A percentile compares a stretch with the other conserved stretches of the same genome.
phyloP scores from a whole-genome alignment of 305 asterid species.

The Fraxinus albicans region DNA sequence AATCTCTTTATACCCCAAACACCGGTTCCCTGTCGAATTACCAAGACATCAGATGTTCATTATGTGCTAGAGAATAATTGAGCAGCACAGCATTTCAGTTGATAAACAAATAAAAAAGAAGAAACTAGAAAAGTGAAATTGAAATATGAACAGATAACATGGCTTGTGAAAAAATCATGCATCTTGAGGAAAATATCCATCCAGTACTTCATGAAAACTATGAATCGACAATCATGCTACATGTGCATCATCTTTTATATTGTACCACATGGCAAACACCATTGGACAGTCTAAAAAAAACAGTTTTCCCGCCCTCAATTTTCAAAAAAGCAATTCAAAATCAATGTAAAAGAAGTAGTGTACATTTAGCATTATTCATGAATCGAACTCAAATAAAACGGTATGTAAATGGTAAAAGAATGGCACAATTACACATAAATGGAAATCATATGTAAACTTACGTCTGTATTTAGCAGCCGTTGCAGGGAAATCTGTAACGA shows the following conservation, averaged over 20 bases:
- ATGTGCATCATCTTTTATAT: no score
- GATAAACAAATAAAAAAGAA: no score
- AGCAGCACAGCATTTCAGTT: no score
- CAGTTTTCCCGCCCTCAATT: no score
- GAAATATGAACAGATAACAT: no score
- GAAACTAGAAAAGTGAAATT: no score
- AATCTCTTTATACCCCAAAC: slow-evolving; percentile 39
- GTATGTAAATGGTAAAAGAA: not conserved
- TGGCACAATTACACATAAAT: not conserved
- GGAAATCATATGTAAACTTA: slow-evolving; percentile 38
- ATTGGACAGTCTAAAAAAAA: no score
- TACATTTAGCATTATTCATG: no score
- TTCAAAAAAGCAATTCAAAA: no score
- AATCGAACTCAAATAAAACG: not conserved
- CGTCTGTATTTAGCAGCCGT: slow-evolving; percentile 73
- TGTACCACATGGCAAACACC: no score
- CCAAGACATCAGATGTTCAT: not conserved
- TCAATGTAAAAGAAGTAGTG: no score
- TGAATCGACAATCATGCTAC: not conserved
- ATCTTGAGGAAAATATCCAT: not conserved
- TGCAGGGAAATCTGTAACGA: slow-evolving; percentile 61
- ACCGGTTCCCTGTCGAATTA: slow-evolving; percentile 60
- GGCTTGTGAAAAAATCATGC: not conserved
- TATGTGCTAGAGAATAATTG: not conserved
- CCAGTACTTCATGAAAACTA: not conserved